These are phyloP conservation scores for Talaromyces sp. DNA, from an alignment of 2,329 filamentous ascomycete genomes.

Conservation along the genomic window DNA sequence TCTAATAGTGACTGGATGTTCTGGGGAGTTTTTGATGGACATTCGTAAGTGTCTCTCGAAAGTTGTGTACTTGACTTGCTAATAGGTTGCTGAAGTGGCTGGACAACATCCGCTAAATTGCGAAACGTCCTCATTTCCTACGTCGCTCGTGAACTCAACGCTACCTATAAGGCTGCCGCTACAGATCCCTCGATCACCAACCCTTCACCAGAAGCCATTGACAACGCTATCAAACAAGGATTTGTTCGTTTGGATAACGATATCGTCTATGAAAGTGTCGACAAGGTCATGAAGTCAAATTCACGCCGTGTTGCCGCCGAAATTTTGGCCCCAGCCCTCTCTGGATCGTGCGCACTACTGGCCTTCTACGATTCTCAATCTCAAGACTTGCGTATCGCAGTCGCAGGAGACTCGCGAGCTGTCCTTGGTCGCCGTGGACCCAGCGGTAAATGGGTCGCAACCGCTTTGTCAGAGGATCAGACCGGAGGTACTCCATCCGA, in stretches of 20 bases:
- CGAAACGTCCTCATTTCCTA: conserved; percentile 88
- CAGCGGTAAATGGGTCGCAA: conserved; percentile 90
- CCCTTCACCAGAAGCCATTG: conserved; percentile 76
- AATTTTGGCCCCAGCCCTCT: conserved; percentile 84
- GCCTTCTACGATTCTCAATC: conserved; percentile 92
- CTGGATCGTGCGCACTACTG: conserved; percentile 92
- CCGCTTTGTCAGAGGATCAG: conserved; percentile 84
- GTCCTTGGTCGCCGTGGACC: conserved; percentile 75
- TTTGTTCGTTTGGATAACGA: conserved; percentile 88
- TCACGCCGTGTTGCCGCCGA: conserved; percentile 90
- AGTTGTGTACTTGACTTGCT: conserved; percentile 1
- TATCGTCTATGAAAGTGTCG: conserved; percentile 88
- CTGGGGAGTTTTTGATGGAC: conserved; percentile 98
- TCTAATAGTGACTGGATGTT: conserved; percentile 93
- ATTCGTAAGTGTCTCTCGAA: conserved; percentile 61
- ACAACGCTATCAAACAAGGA: conserved; percentile 85
- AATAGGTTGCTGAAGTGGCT: conserved; percentile 59
- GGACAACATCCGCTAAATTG: conserved; percentile 95
- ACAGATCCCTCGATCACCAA: conserved; percentile 54
- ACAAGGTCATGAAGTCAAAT: conserved; percentile 83
- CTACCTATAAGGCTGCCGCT: conserved; percentile 75
- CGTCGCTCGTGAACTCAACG: conserved; percentile 87
- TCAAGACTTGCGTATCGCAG: conserved; percentile 86
- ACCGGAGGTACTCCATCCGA: conserved; percentile 87
- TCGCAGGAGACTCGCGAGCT: conserved; percentile 92